Evolutionary conservation across 2,329 filamentous ascomycete genomes (phyloP), one percentile per base, ranked within the genome.

Genomic region (Aureobasidium zeae): DNA sequence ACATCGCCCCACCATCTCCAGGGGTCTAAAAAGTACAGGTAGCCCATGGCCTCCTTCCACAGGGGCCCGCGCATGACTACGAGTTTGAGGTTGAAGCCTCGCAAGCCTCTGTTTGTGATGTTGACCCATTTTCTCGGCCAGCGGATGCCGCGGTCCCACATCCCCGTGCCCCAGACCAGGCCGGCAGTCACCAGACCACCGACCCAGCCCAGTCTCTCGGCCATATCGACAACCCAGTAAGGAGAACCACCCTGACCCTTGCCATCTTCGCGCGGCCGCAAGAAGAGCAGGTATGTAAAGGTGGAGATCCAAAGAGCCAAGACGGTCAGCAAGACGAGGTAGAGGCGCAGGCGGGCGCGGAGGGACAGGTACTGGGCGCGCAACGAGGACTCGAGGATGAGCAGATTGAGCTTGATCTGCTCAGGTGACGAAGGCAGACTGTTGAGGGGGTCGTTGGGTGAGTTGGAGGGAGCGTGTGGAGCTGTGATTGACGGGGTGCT

Each of bases 341-440:
- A 89, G 56, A 95, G 86, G 12, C 91, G 81, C 35, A 87, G 77
- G 30, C 91, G 81, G 34, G 87, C 84, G 47, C 89, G 84, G 32
- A 96, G 74, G 50, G 87, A 85, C 45, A 98, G 79, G 64, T 93
- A 96, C 57, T 98, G 91, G 17, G 86, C 81, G 52, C 91, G 86
- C 25, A 98, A 72, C 4, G 87, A 94, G 36, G 86, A 87, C 63
- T 98, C 91, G 63, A 98, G 84, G 56, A 98, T 93, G 47, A 98
- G 76, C 17, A 98, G 81, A 65, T 98, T 98, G 56, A 98, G 79
- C 67, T 98, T 98, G 59, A 98, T 95, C 71, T 94, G 91, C 44
- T 86, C 86, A 33, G 88, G 88, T 12, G 86, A 86, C 58, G 84
- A 89, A n/a, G 88, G 88, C 12, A 89, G 78, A 49, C 81, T 79